Conservation (phyloP, 2,329 filamentous ascomycete species). For the Penicillium sp. region DNA sequence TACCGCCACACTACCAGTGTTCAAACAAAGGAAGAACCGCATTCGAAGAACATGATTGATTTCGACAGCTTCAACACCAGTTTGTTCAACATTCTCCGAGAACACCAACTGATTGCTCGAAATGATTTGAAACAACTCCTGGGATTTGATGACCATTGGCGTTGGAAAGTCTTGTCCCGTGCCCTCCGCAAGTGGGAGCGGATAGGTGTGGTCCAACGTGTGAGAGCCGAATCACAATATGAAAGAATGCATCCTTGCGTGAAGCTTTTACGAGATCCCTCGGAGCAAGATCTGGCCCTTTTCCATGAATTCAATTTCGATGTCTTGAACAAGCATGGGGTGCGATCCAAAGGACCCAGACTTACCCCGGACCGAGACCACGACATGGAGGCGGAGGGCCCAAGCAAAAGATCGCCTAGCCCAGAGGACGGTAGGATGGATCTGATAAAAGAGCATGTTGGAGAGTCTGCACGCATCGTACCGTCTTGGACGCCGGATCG, state of each 20-base stretch:
- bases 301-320: conserved; percentile 41
- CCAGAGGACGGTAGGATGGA: conserved; percentile 19
- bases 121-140: conserved; percentile 54
- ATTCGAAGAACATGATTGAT: conserved; percentile 40
- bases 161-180: conserved; percentile 43
- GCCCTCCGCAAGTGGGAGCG: conserved; percentile 48
- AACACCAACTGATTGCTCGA: conserved; percentile 53
- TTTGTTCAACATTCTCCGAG: conserved; percentile 51
- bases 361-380: conserved; percentile 21
- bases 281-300: conserved; percentile 39
- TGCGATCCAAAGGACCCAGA: conserved; percentile 12
- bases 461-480: conserved; percentile 39
- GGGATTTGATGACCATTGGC: conserved; percentile 41
- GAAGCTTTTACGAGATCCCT: conserved; percentile 45
- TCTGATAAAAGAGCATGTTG: conserved; percentile 26
- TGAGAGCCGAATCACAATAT: conserved; percentile 46
- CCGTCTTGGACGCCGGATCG: conserved; percentile 58
- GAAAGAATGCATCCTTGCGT: conserved; percentile 44
- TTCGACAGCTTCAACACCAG: conserved; percentile 52
- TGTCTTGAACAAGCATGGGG: conserved; percentile 28
- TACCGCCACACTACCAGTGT: conserved; percentile 22
- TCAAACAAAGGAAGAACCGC: conserved; percentile 4
- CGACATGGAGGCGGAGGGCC: conserved; percentile 31
- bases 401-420: conserved; percentile 4
- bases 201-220: conserved; percentile 47